Conservation (phyloP, 2,329 filamentous ascomycete species). For the Acephala macrosclerotiorum region DNA sequence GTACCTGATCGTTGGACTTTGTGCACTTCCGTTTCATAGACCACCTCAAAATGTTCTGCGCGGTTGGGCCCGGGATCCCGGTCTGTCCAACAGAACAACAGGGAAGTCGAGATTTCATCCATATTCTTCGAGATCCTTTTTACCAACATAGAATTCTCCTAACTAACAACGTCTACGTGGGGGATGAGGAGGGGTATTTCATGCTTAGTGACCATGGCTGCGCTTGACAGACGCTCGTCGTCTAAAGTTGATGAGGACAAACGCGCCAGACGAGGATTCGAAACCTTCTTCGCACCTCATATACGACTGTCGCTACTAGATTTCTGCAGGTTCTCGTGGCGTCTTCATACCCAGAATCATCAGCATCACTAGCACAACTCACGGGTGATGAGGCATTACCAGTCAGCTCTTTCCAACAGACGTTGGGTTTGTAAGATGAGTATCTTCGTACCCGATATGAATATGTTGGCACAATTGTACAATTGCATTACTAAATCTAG, state of each 20-base stretch:
- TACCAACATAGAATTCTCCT: background rate
- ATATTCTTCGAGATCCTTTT: background rate
- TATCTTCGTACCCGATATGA: background rate
- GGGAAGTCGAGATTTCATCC: background rate
- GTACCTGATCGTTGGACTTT: background rate
- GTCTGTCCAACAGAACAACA: background rate
- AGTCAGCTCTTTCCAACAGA: background rate
- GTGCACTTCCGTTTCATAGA: background rate
- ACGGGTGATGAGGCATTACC: background rate
- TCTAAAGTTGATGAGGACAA: conserved; percentile 1
- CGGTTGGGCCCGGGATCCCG: background rate
- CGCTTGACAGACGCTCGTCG: conserved; percentile 5
- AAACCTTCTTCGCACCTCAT: background rate
- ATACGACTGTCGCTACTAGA: conserved; percentile 3
- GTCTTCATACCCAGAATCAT: background rate
- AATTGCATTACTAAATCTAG: background rate
- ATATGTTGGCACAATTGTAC: background rate
- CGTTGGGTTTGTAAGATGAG: background rate
- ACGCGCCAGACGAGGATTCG: background rate
- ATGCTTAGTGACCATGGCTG: background rate
- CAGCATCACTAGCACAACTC: background rate
- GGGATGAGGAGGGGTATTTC: background rate
- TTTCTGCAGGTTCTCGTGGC: background rate
- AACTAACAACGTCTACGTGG: background rate
- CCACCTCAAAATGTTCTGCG: background rate